A percentile compares a stretch with the other conserved stretches of the same genome.
Evolutionary conservation across 352 stramenopile species (phyloP).

Genomic region (Pythium myriotylum): DNA sequence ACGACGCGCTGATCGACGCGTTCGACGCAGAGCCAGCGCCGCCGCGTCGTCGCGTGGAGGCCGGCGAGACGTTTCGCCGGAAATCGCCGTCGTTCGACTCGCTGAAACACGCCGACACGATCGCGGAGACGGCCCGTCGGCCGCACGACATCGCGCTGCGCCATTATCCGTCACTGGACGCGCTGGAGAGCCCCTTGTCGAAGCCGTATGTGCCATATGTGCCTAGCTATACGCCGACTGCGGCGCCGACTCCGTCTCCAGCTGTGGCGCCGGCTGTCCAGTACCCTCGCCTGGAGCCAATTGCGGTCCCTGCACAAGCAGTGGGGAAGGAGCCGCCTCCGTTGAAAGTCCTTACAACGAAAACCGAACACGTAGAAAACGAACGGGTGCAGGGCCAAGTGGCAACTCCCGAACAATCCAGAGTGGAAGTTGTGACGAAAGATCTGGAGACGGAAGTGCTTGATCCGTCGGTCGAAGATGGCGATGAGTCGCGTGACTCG

Average conservation of each 20-base stretch:
- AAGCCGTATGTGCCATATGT: neutral
- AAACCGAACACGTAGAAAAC: no score
- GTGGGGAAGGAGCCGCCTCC: neutral
- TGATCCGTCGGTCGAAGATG: no score
- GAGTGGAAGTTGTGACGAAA: no score
- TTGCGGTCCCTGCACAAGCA: neutral
- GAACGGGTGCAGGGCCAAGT: no score
- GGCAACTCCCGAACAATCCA: neutral
- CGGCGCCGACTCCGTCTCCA: neutral
- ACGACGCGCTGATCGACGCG: slow-evolving; percentile 64
- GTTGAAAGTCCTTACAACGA: neutral
- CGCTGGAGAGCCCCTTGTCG: neutral
- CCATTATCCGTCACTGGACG: slow-evolving; percentile 20
- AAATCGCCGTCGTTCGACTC: neutral
- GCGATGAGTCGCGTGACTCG: no score
- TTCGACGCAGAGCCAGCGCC: slow-evolving; percentile 42
- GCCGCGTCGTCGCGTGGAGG: neutral
- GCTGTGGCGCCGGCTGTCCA: neutral
- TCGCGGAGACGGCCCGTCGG: neutral
- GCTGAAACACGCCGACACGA: neutral
- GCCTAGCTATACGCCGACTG: neutral
- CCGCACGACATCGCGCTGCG: slow-evolving; percentile 3
- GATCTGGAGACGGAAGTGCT: no score
- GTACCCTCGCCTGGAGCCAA: slow-evolving; percentile 6
- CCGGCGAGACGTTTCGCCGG: neutral